Conservation (phyloP, 192 early-diverging fungal genomes). For the Geranomyces variabilis region DNA sequence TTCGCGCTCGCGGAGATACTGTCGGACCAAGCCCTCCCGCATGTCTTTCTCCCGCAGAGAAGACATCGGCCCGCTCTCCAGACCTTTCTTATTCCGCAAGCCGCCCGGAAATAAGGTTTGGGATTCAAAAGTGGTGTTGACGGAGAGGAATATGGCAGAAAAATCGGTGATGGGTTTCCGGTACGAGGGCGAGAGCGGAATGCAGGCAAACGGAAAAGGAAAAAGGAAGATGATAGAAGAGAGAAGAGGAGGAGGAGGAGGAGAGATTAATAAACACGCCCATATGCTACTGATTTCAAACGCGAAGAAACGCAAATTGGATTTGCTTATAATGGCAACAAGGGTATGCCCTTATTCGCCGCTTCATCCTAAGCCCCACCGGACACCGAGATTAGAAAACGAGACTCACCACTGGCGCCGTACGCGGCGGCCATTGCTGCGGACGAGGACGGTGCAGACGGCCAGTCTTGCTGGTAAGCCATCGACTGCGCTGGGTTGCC, state of each 20-base stretch:
- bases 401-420: constrained; percentile 40
- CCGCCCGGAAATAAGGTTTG: constrained; percentile 8
- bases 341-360: no score
- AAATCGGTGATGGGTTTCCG: not conserved
- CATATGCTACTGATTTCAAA: not conserved
- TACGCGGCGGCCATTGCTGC: constrained; percentile 15
- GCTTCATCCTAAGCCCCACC: no score
- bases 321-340: no score
- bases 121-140: not conserved
- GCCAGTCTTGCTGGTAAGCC: constrained; percentile 33
- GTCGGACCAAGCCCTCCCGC: constrained; percentile 33
- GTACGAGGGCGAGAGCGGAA: no score
- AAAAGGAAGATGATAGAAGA: not conserved
- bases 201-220: constrained; percentile 1
- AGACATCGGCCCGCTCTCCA: constrained; percentile 35
- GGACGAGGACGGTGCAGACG: constrained; percentile 1
- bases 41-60: constrained; percentile 34
- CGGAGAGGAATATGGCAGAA: not conserved
- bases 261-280: constrained; percentile 11
- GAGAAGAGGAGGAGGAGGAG: constrained; percentile 1
- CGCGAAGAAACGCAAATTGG: no score
- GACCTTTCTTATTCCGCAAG: constrained; percentile 40
- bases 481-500: not conserved
- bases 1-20: constrained; percentile 33
- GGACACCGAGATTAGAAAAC: not conserved